Conservation (phyloP, 495 filamentous ascomycete species). For the Xylaria flabelliformis region DNA sequence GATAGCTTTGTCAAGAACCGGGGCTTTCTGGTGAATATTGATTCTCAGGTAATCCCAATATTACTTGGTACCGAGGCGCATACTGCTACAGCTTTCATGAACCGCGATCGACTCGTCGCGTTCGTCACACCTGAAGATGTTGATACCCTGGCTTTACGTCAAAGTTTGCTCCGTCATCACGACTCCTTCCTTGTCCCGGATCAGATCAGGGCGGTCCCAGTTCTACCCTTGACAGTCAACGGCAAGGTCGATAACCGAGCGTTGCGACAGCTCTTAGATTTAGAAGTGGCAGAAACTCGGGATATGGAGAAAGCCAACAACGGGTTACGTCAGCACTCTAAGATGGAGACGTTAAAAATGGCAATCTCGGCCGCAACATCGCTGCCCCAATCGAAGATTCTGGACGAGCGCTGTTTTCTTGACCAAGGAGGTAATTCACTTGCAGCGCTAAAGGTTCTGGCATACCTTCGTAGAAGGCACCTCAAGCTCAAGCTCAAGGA, state of each 20-base stretch:
- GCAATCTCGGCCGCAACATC: neutral
- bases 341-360: neutral
- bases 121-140: conserved; percentile 29
- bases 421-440: neutral
- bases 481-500: neutral
- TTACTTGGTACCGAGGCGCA: neutral
- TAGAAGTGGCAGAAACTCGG: neutral
- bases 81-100: conserved; percentile 30
- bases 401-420: neutral
- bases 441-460: neutral
- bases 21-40: conserved; percentile 37
- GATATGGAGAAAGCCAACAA: neutral
- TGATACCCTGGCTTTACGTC: conserved; percentile 19
- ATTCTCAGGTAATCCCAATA: conserved; percentile 18
- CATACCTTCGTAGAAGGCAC: neutral
- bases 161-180: neutral
- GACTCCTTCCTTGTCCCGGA: conserved; percentile 27
- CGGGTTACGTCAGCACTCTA: neutral
- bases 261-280: neutral
- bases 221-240: conserved; percentile 16
- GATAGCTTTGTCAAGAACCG: conserved; percentile 40
- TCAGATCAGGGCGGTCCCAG: neutral
- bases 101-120: conserved; percentile 26
- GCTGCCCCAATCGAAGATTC: neutral
- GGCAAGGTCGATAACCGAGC: conserved; percentile 21